phyloP scores from a whole-genome alignment of 225 moss, liverwort and hornwort species.

The Physcomitrium patens region DNA sequence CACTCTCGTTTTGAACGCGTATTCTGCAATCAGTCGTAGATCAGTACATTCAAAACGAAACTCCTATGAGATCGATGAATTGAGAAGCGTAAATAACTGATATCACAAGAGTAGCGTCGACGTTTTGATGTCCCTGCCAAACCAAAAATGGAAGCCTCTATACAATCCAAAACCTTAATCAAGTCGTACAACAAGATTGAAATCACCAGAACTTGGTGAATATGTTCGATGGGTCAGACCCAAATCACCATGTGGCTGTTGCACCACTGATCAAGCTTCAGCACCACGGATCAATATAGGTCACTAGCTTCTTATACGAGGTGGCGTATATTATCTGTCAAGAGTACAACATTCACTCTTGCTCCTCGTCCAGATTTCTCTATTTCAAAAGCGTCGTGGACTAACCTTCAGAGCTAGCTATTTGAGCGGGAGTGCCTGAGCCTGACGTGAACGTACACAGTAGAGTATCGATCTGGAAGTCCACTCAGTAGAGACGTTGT shows the following conservation, averaged over 20 bases:
- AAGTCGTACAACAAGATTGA: too few relatives aligned
- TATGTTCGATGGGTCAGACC: background rate
- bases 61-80: background rate
- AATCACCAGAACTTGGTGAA: background rate
- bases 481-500: background rate
- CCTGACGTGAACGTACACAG: too few relatives aligned
- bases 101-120: background rate
- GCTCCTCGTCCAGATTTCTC: too few relatives aligned
- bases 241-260: constrained; percentile 35
- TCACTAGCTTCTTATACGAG: constrained; percentile 29
- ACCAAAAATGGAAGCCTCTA: background rate
- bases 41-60: background rate
- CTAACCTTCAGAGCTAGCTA: too few relatives aligned
- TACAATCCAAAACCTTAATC: background rate
- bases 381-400: too few relatives aligned
- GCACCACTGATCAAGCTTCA: constrained; percentile 5
- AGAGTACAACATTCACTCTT: constrained; percentile 27
- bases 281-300: background rate
- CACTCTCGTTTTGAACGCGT: constrained; percentile 34
- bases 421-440: too few relatives aligned
- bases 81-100: background rate
- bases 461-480: too few relatives aligned
- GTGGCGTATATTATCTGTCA: constrained; percentile 34
- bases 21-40: constrained; percentile 20
- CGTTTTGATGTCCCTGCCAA: background rate